Base-by-base conservation (phyloP, 2,329 filamentous ascomycete species). In the Cercospora sp. region DNA sequence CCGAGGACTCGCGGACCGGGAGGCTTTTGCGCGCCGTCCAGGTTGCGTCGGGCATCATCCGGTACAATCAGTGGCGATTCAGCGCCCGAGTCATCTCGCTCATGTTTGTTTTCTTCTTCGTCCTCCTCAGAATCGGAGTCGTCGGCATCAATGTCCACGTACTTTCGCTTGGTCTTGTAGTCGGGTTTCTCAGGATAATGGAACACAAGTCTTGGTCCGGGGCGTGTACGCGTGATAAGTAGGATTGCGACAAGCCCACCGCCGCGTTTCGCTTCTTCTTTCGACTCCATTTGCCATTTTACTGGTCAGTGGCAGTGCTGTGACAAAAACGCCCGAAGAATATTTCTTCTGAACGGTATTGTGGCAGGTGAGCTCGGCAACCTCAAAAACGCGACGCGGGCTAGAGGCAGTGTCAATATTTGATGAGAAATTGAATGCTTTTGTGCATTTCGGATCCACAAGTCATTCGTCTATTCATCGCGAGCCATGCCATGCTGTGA, bases 191-290 rank as follows among this genome's bases (percentile, higher is more conserved):
- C 63, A n/a, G 72, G 93, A 75, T 95, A 95, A 79, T 97, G 92
- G 79, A 94, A 97, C 74, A 95, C 90, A 74, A 95, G 90, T 71
- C 89, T 88, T 26, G 93, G 91, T 13, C 93, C 93, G 73, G 92
- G 90, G 71, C 91, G 89, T 31, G 91, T 92, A 71, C 91, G 87
- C 74, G 92, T 88, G 73, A 94, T 88, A 33, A 95, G 86, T 61
- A 92, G 88, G 67, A 95, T 88, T 42, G 90, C 91, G 65, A 93
- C 79, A 59, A 89, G 83, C 13, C 61, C 68, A 7, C 45, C 42
- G 64, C 61, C 69, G n/a, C 33, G 48, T 13, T 36, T 33, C 18
- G 63, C 63, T 16, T 33, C 61, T 23, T 58, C 53, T 42, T 31
- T 51, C 16, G 40, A 45, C n/a, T 64, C 67, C 67, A 68, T 66